These are phyloP conservation scores for Paramecium tetraurelia DNA, from an alignment of 73 alveolate species.

Conservation along the genomic window DNA sequence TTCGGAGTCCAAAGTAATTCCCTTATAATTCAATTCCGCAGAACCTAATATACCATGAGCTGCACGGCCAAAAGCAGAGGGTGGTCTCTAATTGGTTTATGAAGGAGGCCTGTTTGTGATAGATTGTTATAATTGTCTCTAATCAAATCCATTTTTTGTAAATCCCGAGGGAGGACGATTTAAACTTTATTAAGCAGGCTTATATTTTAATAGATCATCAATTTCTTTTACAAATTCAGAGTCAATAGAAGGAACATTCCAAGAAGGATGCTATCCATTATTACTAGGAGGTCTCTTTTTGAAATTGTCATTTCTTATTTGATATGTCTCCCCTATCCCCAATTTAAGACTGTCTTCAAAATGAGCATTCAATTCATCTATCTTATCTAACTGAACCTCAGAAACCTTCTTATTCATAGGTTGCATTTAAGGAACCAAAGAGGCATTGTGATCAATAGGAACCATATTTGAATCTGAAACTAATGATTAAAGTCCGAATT, in stretches of 20 bases:
- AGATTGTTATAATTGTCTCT: background rate
- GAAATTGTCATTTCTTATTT: background rate
- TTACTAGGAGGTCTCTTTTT: background rate
- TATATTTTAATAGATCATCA: constrained; percentile 2
- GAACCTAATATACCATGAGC: background rate
- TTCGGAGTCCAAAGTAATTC: background rate
- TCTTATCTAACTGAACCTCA: background rate
- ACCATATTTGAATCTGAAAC: constrained; percentile 53
- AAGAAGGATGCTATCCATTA: constrained; percentile 5
- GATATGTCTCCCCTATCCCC: background rate
- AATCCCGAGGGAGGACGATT: background rate
- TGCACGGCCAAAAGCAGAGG: constrained; percentile 5
- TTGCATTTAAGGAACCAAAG: background rate
- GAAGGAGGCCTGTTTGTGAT: background rate
- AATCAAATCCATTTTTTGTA: background rate
- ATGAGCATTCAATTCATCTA: constrained; percentile 13
- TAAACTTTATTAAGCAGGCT: background rate
- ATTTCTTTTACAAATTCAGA: constrained; percentile 33
- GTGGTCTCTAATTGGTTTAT: background rate
- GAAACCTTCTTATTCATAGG: background rate
- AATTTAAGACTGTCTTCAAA: constrained; percentile 15
- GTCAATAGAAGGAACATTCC: constrained; percentile 48
- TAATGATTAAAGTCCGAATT: constrained; percentile 25
- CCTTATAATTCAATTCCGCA: background rate
- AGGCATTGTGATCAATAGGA: constrained; percentile 36